These are phyloP conservation scores for Petrea volubilis DNA, from an alignment of 257 asterid genomes.

Conservation along the genomic window DNA sequence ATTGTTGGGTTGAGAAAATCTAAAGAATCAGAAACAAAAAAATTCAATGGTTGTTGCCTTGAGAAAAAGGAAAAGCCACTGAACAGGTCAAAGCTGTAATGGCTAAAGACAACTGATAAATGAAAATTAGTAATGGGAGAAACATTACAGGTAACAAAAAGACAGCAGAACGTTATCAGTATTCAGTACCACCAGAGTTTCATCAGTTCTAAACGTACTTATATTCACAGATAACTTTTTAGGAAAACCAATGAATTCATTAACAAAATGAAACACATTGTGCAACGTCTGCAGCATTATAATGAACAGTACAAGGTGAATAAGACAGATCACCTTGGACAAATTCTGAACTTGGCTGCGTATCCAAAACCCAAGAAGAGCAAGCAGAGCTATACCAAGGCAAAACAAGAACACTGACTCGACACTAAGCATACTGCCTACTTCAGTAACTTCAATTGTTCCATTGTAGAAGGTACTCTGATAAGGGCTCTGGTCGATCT, in stretches of 20 bases:
- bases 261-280: neutral
- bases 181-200: neutral
- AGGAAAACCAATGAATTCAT: neutral
- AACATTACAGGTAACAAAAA: neutral
- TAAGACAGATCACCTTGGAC: slow-evolving; percentile 60
- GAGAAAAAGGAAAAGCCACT: neutral
- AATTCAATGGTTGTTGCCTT: neutral
- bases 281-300: neutral
- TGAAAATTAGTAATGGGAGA: neutral
- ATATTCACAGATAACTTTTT: neutral
- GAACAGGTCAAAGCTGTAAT: too few relatives aligned
- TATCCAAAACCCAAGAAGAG: slow-evolving; percentile 62
- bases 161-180: neutral
- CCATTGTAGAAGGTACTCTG: slow-evolving; percentile 90
- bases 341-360: slow-evolving; percentile 59
- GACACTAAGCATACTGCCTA: slow-evolving; percentile 79
- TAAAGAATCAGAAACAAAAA: neutral
- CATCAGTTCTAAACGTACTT: neutral
- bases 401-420: slow-evolving; percentile 89
- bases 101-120: neutral
- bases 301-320: neutral
- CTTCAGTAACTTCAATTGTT: slow-evolving; percentile 88
- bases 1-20: neutral
- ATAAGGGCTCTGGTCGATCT: slow-evolving; percentile 73
- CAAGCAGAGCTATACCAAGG: slow-evolving; percentile 70